Evolutionary conservation across 2,329 filamentous ascomycete genomes (phyloP), one percentile per base, ranked within the genome.

Genomic region (Westerdykella aurantiaca): DNA sequence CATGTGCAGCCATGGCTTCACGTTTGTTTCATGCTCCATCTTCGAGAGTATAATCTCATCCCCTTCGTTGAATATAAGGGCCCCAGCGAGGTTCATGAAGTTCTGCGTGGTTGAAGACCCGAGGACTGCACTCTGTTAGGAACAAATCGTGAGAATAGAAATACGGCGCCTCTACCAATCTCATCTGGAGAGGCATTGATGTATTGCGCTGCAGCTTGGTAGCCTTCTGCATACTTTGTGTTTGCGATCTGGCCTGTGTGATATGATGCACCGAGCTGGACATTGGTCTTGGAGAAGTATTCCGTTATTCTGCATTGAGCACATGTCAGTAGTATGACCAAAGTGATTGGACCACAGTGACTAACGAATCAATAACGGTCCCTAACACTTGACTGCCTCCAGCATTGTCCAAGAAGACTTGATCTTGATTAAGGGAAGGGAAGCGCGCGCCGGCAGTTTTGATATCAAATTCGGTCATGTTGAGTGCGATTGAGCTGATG

Each of bases 1-100:
- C 21, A 90, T 73, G 39, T 80, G 76, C 0, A 87, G 69, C 87
- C 86, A 91, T 0, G 85, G 75, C 1, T 83, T 79, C 44, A 86
- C 81, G 60, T 89, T 88, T 31, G 86, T 82, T 68, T 90, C 86
- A 57, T 91, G 86, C 61, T 90, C 86, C 43, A 88, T 71, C 44
- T 76, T 77, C 0, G 85, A 88, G 10, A 90, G 58, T 48, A 93
- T 71, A 39, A 91, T 74, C 58, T 88, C 83, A 47, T 82, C 79
- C 35, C 79, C 66, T 12, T 58, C 49, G 4, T 57, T 46, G 42
- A 69, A 58, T 10, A 63, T 45, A 31, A 70, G 50, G 9, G 65
- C 57, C 10, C 45, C 38, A 17, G 65, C 53, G 13, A 89, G 74
- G 60, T 89, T 90, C 51, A 85, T 80, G 55, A 88, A 79, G 9